A percentile compares a stretch with the other conserved stretches of the same genome.
phyloP scores from a whole-genome alignment of 148 eudicot genomes.

The Cornus suecica region DNA sequence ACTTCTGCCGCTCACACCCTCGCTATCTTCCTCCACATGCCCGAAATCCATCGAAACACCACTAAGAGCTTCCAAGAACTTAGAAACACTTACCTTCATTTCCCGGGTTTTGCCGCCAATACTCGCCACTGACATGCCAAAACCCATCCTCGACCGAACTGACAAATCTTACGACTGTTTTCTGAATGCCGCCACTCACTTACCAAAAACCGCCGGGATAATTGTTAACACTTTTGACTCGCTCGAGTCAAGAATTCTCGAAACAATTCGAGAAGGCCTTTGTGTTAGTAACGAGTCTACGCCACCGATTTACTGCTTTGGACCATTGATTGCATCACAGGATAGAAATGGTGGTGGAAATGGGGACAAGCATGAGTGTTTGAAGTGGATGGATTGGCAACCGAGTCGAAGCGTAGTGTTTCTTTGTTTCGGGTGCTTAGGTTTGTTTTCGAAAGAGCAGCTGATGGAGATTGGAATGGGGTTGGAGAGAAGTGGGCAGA shows the following conservation, averaged over 20 bases:
- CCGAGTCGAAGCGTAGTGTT: conserved; percentile 36
- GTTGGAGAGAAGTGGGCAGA: conserved; percentile 45
- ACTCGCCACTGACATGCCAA: conserved; percentile 24
- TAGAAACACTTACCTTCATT: not conserved
- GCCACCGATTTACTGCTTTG: conserved; percentile 33
- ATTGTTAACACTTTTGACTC: conserved; percentile 26
- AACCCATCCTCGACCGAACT: conserved; percentile 17
- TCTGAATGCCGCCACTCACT: conserved; percentile 3
- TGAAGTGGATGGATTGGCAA: conserved; percentile 40
- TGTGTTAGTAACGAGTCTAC: conserved; percentile 26
- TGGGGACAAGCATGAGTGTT: conserved; percentile 14
- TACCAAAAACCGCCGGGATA: conserved; percentile 34
- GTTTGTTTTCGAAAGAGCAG: conserved; percentile 37
- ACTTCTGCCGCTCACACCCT: conserved; percentile 31
- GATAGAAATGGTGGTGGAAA: not conserved
- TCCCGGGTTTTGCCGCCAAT: conserved; percentile 40
- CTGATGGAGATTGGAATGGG: conserved; percentile 46
- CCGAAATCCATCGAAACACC: conserved; percentile 21
- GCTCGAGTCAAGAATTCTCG: conserved; percentile 26
- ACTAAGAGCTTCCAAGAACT: conserved; percentile 20
- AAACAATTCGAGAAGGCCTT: conserved; percentile 21
- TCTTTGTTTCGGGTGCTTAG: conserved; percentile 42
- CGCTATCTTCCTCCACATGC: conserved; percentile 24
- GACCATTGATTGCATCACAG: conserved; percentile 24
- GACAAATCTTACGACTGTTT: conserved; percentile 18